phyloP scores from a whole-genome alignment of 1,284 basidiomycete species.

The Gymnopus androsaceus region DNA sequence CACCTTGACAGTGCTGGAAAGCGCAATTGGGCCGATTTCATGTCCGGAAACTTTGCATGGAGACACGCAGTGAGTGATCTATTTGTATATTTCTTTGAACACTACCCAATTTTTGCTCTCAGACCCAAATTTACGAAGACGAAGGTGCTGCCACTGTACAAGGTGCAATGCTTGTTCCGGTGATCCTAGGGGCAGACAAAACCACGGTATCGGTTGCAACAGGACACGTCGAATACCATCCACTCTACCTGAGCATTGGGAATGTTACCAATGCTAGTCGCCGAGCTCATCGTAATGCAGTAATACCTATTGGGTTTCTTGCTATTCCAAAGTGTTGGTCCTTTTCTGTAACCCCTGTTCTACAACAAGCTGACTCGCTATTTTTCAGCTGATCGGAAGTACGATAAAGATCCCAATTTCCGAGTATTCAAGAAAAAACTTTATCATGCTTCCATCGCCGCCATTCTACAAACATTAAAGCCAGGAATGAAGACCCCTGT shows the following conservation, averaged over 20 bases:
- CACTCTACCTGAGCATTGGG: slow-evolving; percentile 30
- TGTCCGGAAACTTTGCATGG: slow-evolving; percentile 31
- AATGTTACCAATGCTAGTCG: slow-evolving; percentile 27
- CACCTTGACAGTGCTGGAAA: slow-evolving; percentile 15
- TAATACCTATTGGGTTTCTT: slow-evolving; percentile 27
- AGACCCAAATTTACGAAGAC: slow-evolving; percentile 18
- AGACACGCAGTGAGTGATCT: slow-evolving; percentile 24
- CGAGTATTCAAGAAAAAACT: slow-evolving; percentile 23
- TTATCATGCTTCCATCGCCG: slow-evolving; percentile 19
- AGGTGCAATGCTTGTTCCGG: slow-evolving; percentile 31
- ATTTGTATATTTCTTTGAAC: not conserved
- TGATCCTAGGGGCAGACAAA: slow-evolving; percentile 38
- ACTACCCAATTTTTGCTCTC: not conserved
- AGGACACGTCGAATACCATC: slow-evolving; percentile 35
- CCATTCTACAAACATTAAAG: slow-evolving; percentile 15
- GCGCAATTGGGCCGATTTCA: slow-evolving; percentile 26
- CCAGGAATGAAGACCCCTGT: slow-evolving; percentile 18
- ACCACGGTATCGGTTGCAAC: slow-evolving; percentile 38
- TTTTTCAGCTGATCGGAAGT: slow-evolving; percentile 22
- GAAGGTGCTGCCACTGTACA: slow-evolving; percentile 21
- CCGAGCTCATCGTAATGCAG: slow-evolving; percentile 23
- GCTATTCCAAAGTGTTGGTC: slow-evolving; percentile 27
- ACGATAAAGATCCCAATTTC: slow-evolving; percentile 24
- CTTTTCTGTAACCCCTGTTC: not conserved
- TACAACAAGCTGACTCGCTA: not conserved